These are phyloP conservation scores for Trichoderma lentiforme DNA, from an alignment of 2,329 filamentous ascomycete species.

Conservation along the genomic window DNA sequence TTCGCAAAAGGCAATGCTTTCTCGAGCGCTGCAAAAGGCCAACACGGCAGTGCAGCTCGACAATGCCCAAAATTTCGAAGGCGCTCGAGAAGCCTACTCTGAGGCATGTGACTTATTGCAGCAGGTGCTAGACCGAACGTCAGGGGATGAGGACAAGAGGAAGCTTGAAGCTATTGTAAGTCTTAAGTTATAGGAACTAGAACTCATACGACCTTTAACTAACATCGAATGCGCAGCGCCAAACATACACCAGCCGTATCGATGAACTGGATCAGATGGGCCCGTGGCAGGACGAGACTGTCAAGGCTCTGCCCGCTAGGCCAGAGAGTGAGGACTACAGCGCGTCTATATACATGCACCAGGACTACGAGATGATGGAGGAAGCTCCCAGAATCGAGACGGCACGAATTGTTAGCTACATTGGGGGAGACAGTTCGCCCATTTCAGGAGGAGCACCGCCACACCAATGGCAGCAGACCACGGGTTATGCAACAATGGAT, in stretches of 20 bases:
- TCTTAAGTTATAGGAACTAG: conserved; percentile 23
- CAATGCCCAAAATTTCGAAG: conserved; percentile 92
- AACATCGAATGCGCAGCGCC: conserved; percentile 52
- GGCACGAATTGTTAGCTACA: conserved; percentile 49
- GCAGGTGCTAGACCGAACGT: conserved; percentile 81
- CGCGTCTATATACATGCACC: background rate
- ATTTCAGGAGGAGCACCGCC: background rate
- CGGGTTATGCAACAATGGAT: conserved; percentile 23
- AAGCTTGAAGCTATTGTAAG: conserved; percentile 93
- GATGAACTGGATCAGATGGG: conserved; percentile 76
- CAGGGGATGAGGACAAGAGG: conserved; percentile 78
- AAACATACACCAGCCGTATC: conserved; percentile 87
- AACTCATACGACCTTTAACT: background rate
- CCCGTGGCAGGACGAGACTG: conserved; percentile 50
- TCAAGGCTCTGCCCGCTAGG: conserved; percentile 73
- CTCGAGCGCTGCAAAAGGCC: conserved; percentile 90
- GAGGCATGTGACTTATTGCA: conserved; percentile 88
- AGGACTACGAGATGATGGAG: background rate
- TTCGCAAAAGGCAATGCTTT: conserved; percentile 92
- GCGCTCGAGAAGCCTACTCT: conserved; percentile 82
- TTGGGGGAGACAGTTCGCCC: conserved; percentile 25
- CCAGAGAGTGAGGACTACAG: conserved; percentile 52
- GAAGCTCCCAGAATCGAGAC: conserved; percentile 42
- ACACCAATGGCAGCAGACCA: conserved; percentile 18
- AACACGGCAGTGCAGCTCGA: conserved; percentile 94